Evolutionary conservation across 2,329 filamentous ascomycete species (phyloP), one percentile per base, ranked within the genome.

Genomic region (Colletotrichum gigasporum): DNA sequence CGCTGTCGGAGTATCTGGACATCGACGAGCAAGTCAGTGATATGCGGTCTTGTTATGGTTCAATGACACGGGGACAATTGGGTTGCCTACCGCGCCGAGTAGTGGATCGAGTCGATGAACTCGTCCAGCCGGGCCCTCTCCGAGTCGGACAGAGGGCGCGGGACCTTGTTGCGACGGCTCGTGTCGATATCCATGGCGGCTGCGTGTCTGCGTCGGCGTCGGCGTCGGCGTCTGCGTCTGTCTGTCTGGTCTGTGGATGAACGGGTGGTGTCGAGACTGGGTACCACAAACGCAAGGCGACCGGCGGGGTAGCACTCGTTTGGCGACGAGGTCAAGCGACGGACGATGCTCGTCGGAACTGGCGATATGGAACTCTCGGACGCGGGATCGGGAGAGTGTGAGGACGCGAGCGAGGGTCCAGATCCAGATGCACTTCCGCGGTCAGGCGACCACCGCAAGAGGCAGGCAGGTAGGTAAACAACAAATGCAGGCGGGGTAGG

Each of bases 51-150:
- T 12, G 18, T 55, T 26, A 42, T 39, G 39, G n/a, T n/a, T n/a
- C 50, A 50, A 26, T 50, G 30, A 60, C 42, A 35, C 35, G 26
- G 32, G 16, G 37, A 14, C 41, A 42, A 45, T 24, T 35, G 18
- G 14, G 22, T 20, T 20, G 16, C 53, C 73, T 83, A 97, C 94
- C 94, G 88, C 68, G 92, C 88, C 54, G 95, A 98, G 82, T 99
- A 99, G 80, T 98, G 94, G 72, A 99, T 99, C 30, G 89, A 88
- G 73, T 98, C 94, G 70, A 96, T 88, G 75, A 92, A 98, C 78
- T 98, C 94, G 67, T 97, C 93, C 63, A 99, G 84, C 65, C 91
- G 89, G 69, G 91, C 88, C 69, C 91, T 89, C 84, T 99, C 96
- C 16, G 85, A 81, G 68, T 97, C 93, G 30, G 90, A 88, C 61